Percentiles rank a stretch among this genome's conserved stretches.
Conservation (phyloP, 345 rosid species). For the Stellera chamaejasme region DNA sequence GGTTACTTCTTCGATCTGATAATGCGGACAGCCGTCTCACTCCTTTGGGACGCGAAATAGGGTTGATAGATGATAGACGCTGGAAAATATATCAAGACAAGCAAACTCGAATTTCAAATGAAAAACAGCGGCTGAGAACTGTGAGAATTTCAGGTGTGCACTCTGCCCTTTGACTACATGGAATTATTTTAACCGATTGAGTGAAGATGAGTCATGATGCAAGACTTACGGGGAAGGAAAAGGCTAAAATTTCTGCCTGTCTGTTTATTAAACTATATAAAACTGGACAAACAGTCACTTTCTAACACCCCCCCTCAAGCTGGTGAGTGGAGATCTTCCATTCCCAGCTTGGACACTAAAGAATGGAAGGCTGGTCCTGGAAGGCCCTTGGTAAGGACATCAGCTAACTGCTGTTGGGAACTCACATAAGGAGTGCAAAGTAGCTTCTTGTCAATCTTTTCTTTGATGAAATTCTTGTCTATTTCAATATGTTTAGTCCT, state of each 20-base stretch:
- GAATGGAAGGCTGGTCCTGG: too few relatives aligned
- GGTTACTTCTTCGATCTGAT: constrained; percentile 89
- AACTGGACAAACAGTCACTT: too few relatives aligned
- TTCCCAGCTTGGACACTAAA: too few relatives aligned
- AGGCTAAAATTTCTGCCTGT: not conserved
- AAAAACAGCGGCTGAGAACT: constrained; percentile 66
- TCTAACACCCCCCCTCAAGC: too few relatives aligned
- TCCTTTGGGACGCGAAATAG: constrained; percentile 83
- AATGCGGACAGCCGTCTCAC: constrained; percentile 98
- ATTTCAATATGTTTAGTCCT: too few relatives aligned
- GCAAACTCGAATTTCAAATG: constrained; percentile 73
- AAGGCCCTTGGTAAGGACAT: too few relatives aligned
- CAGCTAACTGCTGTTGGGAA: too few relatives aligned
- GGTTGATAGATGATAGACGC: constrained; percentile 84
- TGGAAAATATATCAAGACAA: constrained; percentile 87
- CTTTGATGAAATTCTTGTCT: too few relatives aligned
- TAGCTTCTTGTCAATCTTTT: too few relatives aligned
- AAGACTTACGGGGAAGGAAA: not conserved
- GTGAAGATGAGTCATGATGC: constrained; percentile 1
- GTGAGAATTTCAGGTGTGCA: constrained; percentile 77
- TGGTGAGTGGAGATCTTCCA: too few relatives aligned
- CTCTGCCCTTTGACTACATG: not conserved
- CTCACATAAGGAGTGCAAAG: too few relatives aligned
- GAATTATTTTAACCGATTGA: constrained; percentile 3
- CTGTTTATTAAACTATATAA: too few relatives aligned